These are phyloP conservation scores for Penicillium malachiteum DNA, from an alignment of 495 filamentous ascomycete species.

Conservation along the genomic window DNA sequence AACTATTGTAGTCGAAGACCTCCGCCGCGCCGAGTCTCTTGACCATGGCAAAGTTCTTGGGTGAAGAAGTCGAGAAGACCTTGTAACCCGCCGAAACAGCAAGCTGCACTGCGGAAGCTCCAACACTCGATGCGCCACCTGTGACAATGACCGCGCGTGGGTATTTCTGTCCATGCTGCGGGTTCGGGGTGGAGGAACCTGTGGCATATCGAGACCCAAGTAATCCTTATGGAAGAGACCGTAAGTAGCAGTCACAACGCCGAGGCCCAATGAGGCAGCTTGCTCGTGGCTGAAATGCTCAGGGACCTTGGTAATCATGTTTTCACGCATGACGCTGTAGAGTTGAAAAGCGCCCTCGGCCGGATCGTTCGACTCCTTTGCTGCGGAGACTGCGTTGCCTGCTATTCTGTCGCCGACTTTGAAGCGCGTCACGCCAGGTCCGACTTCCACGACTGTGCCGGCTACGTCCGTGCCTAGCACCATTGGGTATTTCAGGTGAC, in stretches of 20 bases:
- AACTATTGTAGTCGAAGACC: slow-evolving; percentile 59
- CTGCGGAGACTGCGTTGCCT: slow-evolving; percentile 21
- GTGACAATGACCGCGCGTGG: slow-evolving; percentile 2
- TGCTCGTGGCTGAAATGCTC: slow-evolving; percentile 40
- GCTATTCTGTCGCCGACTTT: slow-evolving; percentile 44
- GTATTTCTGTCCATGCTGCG: neutral
- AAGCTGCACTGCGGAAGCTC: slow-evolving; percentile 60
- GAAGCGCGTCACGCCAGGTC: slow-evolving; percentile 31
- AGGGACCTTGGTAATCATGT: slow-evolving; percentile 43
- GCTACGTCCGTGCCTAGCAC: slow-evolving; percentile 44
- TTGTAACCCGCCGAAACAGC: slow-evolving; percentile 54
- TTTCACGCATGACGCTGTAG: slow-evolving; percentile 37
- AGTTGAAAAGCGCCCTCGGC: slow-evolving; percentile 44
- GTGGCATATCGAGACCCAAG: slow-evolving; percentile 10
- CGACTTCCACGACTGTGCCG: slow-evolving; percentile 39
- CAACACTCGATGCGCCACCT: slow-evolving; percentile 76
- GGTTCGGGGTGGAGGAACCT: neutral
- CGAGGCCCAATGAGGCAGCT: slow-evolving; percentile 34
- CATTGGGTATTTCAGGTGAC: slow-evolving; percentile 24
- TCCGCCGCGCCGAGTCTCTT: slow-evolving; percentile 52
- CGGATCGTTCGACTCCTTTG: slow-evolving; percentile 9
- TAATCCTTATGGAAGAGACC: slow-evolving; percentile 21
- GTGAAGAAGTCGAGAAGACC: slow-evolving; percentile 53
- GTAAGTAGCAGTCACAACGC: slow-evolving; percentile 12
- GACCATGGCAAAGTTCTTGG: slow-evolving; percentile 52